A percentile compares a stretch with the other conserved stretches of the same genome.
These are phyloP conservation scores for Datura wrightii DNA, from an alignment of 257 asterid genomes.

Conservation along the genomic window DNA sequence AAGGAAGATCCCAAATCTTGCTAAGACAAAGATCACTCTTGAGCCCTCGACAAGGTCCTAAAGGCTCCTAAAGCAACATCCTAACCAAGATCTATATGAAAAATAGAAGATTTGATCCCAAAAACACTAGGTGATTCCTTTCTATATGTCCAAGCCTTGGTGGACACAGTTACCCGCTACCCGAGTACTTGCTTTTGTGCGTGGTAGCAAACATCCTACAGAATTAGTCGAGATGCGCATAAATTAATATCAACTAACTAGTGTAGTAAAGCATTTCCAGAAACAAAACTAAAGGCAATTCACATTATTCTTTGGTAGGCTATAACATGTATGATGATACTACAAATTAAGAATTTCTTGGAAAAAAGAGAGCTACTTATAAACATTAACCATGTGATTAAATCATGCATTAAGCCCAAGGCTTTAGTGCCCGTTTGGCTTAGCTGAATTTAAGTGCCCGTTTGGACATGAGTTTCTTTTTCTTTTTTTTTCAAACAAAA, in stretches of 20 bases:
- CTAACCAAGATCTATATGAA: background rate
- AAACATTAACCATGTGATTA: background rate
- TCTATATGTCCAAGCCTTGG: background rate
- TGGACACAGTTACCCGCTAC: background rate
- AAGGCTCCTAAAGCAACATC: background rate
- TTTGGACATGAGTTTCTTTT: background rate
- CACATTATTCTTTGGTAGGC: background rate
- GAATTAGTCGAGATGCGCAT: background rate
- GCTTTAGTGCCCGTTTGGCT: background rate
- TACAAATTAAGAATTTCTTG: background rate
- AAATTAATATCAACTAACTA: background rate
- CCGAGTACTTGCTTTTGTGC: background rate
- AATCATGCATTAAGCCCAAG: background rate
- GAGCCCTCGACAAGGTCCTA: background rate
- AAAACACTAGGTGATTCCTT: background rate
- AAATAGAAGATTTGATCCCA: background rate
- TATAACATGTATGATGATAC: background rate
- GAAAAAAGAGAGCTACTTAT: no score
- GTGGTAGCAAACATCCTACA: background rate
- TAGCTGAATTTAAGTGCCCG: background rate
- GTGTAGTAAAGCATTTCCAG: background rate
- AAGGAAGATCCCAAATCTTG: background rate
- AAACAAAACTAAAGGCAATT: background rate
- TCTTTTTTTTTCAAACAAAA: no score
- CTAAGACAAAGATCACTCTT: slow-evolving; percentile 4